These are phyloP conservation scores for Citeromyces matritensis DNA, from an alignment of 805 yeast genomes.

Conservation along the genomic window DNA sequence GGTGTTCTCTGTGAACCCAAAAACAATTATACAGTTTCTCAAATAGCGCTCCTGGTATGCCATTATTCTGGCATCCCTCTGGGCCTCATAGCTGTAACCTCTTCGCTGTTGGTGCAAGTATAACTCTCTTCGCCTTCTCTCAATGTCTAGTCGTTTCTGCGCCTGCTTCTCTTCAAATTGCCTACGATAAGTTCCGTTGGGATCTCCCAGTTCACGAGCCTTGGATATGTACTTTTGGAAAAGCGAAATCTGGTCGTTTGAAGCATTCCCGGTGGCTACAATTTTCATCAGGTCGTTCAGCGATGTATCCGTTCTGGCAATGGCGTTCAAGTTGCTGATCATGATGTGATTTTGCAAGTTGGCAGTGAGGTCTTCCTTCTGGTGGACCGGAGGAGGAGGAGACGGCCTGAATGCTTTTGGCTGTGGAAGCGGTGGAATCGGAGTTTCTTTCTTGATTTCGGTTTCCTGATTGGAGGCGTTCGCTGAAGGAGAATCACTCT, in stretches of 20 bases:
- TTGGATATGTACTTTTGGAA: constrained; percentile 72
- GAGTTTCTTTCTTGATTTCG: constrained; percentile 1
- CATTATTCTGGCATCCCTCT: constrained; percentile 42
- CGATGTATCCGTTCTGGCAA: constrained; percentile 62
- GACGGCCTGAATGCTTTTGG: constrained; percentile 1
- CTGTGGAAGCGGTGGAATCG: constrained; percentile 3
- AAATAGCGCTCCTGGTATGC: constrained; percentile 66
- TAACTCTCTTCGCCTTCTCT: constrained; percentile 1
- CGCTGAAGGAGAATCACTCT: constrained; percentile 1
- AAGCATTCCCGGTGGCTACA: constrained; percentile 76
- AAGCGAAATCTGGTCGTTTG: constrained; percentile 52
- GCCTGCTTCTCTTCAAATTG: constrained; percentile 3
- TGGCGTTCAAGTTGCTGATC: constrained; percentile 71
- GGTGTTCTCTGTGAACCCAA: constrained; percentile 76
- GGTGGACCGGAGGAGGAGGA: constrained; percentile 1
- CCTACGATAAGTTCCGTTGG: constrained; percentile 11
- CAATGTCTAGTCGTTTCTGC: not conserved
- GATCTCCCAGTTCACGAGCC: constrained; percentile 61
- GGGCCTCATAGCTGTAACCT: constrained; percentile 1
- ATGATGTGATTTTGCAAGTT: constrained; percentile 61
- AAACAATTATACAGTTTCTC: constrained; percentile 56
- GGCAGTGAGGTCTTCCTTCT: constrained; percentile 12
- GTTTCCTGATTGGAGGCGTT: not conserved
- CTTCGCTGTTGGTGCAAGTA: constrained; percentile 2
- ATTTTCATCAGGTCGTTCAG: constrained; percentile 63